A percentile compares a stretch with the other conserved stretches of the same genome.
These are phyloP conservation scores for Takashimella koratensis DNA, from an alignment of 1,284 basidiomycete genomes.

Conservation along the genomic window DNA sequence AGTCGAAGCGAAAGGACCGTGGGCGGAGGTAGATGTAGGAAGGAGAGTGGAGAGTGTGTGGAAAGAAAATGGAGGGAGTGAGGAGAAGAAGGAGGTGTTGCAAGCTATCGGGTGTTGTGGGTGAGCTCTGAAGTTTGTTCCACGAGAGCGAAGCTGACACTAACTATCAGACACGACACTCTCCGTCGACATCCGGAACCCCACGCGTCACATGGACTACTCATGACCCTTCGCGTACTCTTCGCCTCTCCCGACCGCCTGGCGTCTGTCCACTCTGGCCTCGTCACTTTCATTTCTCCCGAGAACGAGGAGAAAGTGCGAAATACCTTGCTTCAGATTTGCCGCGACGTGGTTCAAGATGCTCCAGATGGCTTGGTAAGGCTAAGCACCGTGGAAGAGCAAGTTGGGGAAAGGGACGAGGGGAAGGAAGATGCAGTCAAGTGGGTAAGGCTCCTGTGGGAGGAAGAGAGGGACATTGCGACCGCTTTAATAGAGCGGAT, in stretches of 20 bases:
- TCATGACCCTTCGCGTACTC: constrained; percentile 65
- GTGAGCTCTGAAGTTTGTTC: constrained; percentile 50
- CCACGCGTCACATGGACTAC: constrained; percentile 70
- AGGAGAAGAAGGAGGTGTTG: constrained; percentile 56
- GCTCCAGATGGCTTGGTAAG: constrained; percentile 12
- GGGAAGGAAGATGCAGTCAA: not conserved
- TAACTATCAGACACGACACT: constrained; percentile 63
- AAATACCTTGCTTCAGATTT: constrained; percentile 23
- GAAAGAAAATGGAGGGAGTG: constrained; percentile 13
- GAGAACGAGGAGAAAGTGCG: constrained; percentile 52
- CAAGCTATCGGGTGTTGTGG: constrained; percentile 67
- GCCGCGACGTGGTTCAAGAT: constrained; percentile 19
- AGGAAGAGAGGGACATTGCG: constrained; percentile 55
- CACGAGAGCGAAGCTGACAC: not conserved
- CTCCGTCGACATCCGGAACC: constrained; percentile 61
- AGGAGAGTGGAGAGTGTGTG: constrained; percentile 55
- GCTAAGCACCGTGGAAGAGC: not conserved
- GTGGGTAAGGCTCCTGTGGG: constrained; percentile 6
- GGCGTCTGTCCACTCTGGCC: constrained; percentile 12
- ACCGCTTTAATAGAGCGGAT: constrained; percentile 53
- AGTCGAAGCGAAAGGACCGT: constrained; percentile 26
- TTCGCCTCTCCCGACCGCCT: constrained; percentile 38
- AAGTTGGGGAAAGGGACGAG: constrained; percentile 22
- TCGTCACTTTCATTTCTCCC: constrained; percentile 51
- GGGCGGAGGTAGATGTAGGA: constrained; percentile 62